Base-by-base conservation (phyloP, 2,329 filamentous ascomycete genomes). In the Alternaria novae-zelandiae region DNA sequence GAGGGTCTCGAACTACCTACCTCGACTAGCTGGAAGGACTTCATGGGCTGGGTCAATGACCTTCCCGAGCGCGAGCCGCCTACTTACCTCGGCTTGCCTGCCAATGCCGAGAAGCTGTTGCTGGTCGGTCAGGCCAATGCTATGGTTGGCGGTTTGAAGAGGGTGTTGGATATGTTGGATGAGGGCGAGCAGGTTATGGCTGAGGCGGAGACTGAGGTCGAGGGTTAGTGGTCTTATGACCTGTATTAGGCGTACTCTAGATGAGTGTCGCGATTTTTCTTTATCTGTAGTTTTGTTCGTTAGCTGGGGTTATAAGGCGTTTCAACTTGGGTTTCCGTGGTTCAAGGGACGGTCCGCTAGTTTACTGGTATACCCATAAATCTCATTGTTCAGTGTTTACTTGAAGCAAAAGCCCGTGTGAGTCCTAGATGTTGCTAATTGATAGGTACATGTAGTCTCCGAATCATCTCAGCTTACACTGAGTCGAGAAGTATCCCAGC, bases 41-140 rank as follows among this genome's bases (percentile, higher is more conserved):
- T 98, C 78, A 90, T 91, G 81, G 86, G 87, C 41, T 99, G 96
- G 96, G 93, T 99, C 65, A 92, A 97, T 73, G 89, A 88, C 64
- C 84, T 99, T 65, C 96, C 96, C 0, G 96, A 99, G 85, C 89
- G 96, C 73, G 96, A 99, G 80, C 96, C 96, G 26, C 96, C 96
- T 5, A 97, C 94, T 1, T 99, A 97, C 78, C 86, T 99, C 15
- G 96, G 96, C 21, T 82, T 99, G 70, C 96, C 96, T 36, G 93
- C 93, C 26, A 97, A 99, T 79, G 96, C 96, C 20, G 96, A 99
- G 88, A 99, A 98, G 82, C 79, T 99, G 77, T 81, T 99, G 72
- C 86, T 99, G 30, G 92, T 97, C 13, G 94, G 93, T 3, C 89
- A 97, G 74, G 96, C 95, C 46, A 88, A 88, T 76, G 92, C 90